Conservation (phyloP, 148 eudicot species). For the Chenopodium suecicum region DNA sequence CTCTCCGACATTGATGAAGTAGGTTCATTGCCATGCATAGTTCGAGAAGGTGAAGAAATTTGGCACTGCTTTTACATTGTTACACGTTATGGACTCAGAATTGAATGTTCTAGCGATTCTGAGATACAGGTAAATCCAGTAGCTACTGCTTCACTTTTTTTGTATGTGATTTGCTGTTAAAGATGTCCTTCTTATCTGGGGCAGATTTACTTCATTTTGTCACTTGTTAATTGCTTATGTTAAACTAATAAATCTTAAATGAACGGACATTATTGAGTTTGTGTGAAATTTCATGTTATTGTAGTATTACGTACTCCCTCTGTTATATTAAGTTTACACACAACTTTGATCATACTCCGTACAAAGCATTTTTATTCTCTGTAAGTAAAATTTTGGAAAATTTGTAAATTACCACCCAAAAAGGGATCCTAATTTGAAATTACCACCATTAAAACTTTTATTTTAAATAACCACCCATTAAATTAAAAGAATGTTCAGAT, state of each 20-base stretch:
- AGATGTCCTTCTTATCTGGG: background rate
- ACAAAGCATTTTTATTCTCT: no score
- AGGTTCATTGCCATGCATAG: conserved; percentile 61
- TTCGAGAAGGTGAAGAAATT: conserved; percentile 68
- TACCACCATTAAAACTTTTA: no score
- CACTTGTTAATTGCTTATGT: background rate
- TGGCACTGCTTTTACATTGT: conserved; percentile 71
- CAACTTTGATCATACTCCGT: no score
- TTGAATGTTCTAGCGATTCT: conserved; percentile 75
- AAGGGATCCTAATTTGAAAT: no score
- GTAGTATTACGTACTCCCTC: background rate
- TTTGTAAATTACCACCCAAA: no score
- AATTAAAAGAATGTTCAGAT: no score
- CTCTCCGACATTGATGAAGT: conserved; percentile 75
- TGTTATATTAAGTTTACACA: no score
- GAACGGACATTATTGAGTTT: background rate
- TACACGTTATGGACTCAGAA: conserved; percentile 71
- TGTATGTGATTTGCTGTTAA: background rate
- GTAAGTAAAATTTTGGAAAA: no score
- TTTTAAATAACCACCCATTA: no score
- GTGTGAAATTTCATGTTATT: background rate
- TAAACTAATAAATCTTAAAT: background rate
- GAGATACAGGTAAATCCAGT: conserved; percentile 57
- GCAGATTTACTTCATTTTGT: background rate
- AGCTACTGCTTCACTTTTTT: background rate